Evolutionary conservation across 495 filamentous ascomycete genomes (phyloP), one percentile per base, ranked within the genome.

Genomic region (Penicillium daleae): DNA sequence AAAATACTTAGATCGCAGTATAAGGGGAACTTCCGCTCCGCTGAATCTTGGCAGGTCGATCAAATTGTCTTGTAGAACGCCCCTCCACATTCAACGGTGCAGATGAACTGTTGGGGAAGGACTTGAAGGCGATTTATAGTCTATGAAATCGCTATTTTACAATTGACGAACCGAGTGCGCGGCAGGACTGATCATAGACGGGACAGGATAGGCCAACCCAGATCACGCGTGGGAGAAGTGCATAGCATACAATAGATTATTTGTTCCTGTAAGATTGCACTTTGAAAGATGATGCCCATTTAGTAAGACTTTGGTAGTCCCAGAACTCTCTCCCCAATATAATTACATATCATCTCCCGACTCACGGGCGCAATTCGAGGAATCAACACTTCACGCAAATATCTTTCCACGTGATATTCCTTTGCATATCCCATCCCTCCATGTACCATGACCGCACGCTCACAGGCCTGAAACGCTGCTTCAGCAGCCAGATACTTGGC

Each of bases 341-440:
- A 92, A 62, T 91, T 92, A 78, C 90, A 74, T 52, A 92, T 89
- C 90, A 92, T 92, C 75, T 92, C 90, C 0, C 86, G 78, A 69
- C 87, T 90, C 1, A 92, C 87, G 0, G 89, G 89, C 6, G 90
- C 89, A 56, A 93, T 89, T 24, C 90, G 74, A 13, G 90, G 90
- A 24, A 92, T 89, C 46, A 91, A 82, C 51, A 85, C 87, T 71
- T 92, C 90, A 26, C 89, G 76, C 52, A 92, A 74, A 74, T 89
- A 92, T 39, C 90, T 75, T 75, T 93, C 90, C 0, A 92, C 90
- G 71, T 92, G 86, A 69, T 89, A 92, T 66, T 93, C 89, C 61
- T 85, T 82, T 5, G 90, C 90, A 72, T 92, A 92, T 1, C 89
- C 89, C 87, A 92, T 92, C 0, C 89, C 89, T 4, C 89, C 90